phyloP scores from a whole-genome alignment of 2,329 filamentous ascomycete genomes.

The Penicillium concentricum region DNA sequence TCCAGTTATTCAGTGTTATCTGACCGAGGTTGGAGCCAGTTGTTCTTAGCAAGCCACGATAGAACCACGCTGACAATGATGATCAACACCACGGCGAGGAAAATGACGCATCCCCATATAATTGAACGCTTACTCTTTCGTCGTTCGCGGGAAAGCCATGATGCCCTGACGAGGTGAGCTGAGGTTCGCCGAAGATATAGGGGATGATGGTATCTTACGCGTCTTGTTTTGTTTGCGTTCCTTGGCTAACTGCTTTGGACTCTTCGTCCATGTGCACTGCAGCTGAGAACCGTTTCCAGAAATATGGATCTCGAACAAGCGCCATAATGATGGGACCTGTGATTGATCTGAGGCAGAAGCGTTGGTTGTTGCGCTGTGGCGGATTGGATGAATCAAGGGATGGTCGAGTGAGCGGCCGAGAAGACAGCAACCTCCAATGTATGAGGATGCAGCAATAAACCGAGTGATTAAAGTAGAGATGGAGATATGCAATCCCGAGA shows the following conservation, averaged over 20 bases:
- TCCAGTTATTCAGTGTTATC: neutral
- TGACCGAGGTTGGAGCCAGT: constrained; percentile 26
- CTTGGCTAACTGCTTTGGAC: constrained; percentile 23
- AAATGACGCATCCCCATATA: constrained; percentile 42
- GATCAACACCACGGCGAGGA: constrained; percentile 33
- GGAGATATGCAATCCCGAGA: neutral
- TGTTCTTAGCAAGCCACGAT: constrained; percentile 42
- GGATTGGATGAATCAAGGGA: neutral
- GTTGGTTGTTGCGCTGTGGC: neutral
- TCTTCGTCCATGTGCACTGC: constrained; percentile 59
- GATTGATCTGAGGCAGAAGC: neutral
- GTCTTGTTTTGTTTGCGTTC: constrained; percentile 2
- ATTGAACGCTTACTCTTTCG: constrained; percentile 50
- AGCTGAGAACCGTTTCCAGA: constrained; percentile 60
- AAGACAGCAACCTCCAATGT: neutral
- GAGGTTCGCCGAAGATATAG: constrained; percentile 19
- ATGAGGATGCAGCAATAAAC: neutral
- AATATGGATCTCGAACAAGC: constrained; percentile 56
- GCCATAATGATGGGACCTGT: constrained; percentile 40
- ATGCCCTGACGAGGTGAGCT: constrained; percentile 42
- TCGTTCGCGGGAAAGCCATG: constrained; percentile 54
- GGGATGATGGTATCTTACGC: constrained; percentile 9
- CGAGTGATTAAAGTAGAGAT: neutral
- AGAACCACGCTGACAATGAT: constrained; percentile 47
- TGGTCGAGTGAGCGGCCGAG: neutral